Evolutionary conservation across 768 basidiomycete species (phyloP), one percentile per base, ranked within the genome.

Genomic region (Collybia mongolica): DNA sequence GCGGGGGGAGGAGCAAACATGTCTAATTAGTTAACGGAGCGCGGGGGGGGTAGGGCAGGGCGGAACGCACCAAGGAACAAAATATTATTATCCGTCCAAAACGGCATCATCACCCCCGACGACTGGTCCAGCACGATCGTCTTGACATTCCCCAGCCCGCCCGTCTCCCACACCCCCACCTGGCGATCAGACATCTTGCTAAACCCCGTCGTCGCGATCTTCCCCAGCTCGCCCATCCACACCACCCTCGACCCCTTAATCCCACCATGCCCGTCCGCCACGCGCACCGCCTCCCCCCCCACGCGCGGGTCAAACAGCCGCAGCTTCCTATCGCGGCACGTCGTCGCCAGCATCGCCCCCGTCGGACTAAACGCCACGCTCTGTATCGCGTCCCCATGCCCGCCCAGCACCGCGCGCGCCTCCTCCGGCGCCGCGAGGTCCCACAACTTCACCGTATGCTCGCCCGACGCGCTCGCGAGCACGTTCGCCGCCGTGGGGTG

Each of bases 151-250:
- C 68, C 75, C 46, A 98, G 67, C 12, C 83, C 76, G 8, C 86
- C 81, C 1, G 90, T 82, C 64, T 98, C 94, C 96, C 95, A 99
- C 39, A 99, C 70, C 48, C 75, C 78, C 28, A 93, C 77, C 67
- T 99, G 93, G 7, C 96, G 80, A 65, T 99, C 96, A 42, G 90
- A 92, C 91, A 95, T 96, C 69, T 85, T 92, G 70, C 90, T 93
- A 70, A 98, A 98, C 0, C 96, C 96, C 12, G 96, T 99, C 12
- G 96, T 98, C 12, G 88, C 92, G 63, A 98, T 81, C 55, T 83
- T 83, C 65, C 94, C 93, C 43, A 80, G 70, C 48, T 91, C 89
- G 39, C 97, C 96, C 82, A 97, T 83, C 90, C 92, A 98, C 22
- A 79, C 75, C 3, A 93, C 87, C 15, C 96, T 79, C 3, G 92